These are phyloP conservation scores for Lepidium africanum DNA, from an alignment of 345 rosid genomes.

Conservation along the genomic window DNA sequence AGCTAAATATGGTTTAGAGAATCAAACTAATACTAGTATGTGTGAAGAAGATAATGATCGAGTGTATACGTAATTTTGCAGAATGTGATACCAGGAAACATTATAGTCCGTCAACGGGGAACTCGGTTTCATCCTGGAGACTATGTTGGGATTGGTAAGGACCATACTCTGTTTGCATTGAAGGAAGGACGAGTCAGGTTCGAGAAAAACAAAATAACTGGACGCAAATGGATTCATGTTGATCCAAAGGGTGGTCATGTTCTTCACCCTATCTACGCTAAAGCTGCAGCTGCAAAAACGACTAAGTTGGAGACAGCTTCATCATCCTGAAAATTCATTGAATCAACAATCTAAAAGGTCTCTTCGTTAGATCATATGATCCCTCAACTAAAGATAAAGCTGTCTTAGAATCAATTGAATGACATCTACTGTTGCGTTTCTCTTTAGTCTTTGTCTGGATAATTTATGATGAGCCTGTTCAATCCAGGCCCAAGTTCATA, in stretches of 20 bases:
- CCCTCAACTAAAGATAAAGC: background rate
- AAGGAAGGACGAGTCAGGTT: slow-evolving; percentile 72
- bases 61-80: slow-evolving; percentile 22
- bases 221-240: slow-evolving; percentile 71
- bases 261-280: slow-evolving; percentile 58
- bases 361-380: background rate
- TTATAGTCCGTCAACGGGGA: slow-evolving; percentile 72
- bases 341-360: background rate
- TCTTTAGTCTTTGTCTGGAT: background rate
- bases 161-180: slow-evolving; percentile 63
- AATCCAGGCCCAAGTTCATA: background rate
- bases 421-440: background rate
- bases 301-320: slow-evolving; percentile 25
- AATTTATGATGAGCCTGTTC: background rate
- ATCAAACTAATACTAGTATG: background rate
- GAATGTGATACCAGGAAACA: slow-evolving; percentile 86
- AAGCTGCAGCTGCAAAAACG: slow-evolving; percentile 20
- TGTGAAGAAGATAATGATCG: background rate
- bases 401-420: background rate
- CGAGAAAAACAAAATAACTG: slow-evolving; percentile 57
- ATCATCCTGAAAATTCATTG: background rate
- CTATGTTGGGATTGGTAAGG: slow-evolving; percentile 74
- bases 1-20: background rate
- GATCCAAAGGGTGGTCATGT: slow-evolving; percentile 66
- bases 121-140: slow-evolving; percentile 84